phyloP scores from a whole-genome alignment of 768 basidiomycete species.

The Lepiota venenata region DNA sequence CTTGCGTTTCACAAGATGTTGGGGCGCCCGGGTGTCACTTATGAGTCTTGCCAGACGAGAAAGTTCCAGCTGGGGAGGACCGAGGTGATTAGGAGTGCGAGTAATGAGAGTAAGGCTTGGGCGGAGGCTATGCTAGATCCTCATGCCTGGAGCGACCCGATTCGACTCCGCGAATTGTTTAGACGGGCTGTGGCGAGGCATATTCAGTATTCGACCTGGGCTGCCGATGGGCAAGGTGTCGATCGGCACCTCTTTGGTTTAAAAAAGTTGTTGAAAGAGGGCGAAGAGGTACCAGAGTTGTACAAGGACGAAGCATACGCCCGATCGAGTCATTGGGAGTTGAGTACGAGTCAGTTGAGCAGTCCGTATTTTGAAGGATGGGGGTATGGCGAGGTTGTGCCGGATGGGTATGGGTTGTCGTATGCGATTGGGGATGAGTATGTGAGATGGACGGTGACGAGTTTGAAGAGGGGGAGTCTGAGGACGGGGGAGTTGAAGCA shows the following conservation, averaged over 20 bases:
- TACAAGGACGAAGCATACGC: conserved; percentile 72
- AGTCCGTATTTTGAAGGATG: conserved; percentile 85
- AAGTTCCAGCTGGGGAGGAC: conserved; percentile 90
- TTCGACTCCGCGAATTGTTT: conserved; percentile 63
- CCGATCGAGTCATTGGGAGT: conserved; percentile 84
- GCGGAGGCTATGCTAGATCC: conserved; percentile 82
- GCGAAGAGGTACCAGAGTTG: conserved; percentile 69
- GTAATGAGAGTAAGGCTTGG: conserved; percentile 80
- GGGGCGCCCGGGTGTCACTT: conserved; percentile 72
- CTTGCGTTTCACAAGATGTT: conserved; percentile 91
- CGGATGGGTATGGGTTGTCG: conserved; percentile 87
- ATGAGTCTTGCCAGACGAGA: conserved; percentile 93
- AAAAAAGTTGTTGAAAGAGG: conserved; percentile 73
- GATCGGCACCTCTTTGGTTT: conserved; percentile 95
- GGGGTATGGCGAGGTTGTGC: conserved; percentile 97
- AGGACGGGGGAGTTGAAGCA: conserved; percentile 57
- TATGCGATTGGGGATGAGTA: conserved; percentile 86
- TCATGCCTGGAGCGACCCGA: conserved; percentile 25
- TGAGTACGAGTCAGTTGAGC: conserved; percentile 87
- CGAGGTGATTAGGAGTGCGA: conserved; percentile 89
- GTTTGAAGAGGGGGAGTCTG: conserved; percentile 51
- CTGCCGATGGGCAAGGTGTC: conserved; percentile 91
- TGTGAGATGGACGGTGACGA: conserved; percentile 91
- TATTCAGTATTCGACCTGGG: conserved; percentile 84
- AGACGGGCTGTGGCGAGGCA: conserved; percentile 77